A percentile compares a stretch with the other conserved stretches of the same genome.
Evolutionary conservation across 2,329 filamentous ascomycete species (phyloP).

Genomic region (Saccharata proteae): DNA sequence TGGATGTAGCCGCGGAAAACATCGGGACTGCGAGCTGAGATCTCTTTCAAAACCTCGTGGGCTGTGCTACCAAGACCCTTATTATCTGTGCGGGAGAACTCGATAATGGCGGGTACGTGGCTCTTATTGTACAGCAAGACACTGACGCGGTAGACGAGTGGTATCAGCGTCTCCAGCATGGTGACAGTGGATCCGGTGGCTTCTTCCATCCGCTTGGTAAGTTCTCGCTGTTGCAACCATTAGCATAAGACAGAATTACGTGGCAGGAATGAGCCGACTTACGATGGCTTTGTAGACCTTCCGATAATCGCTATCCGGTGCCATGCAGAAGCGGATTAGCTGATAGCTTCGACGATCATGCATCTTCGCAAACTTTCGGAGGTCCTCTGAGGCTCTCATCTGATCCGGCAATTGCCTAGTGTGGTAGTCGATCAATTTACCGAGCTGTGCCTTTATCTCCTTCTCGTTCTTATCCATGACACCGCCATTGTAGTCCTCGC

Average conservation of each 20-base stretch:
- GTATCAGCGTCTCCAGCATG: constrained; percentile 67
- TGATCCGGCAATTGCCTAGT: constrained; percentile 66
- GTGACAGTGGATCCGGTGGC: constrained; percentile 45
- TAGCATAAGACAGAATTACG: background rate
- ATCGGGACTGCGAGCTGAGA: constrained; percentile 77
- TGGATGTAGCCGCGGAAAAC: constrained; percentile 88
- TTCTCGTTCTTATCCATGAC: constrained; percentile 60
- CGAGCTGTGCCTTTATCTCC: constrained; percentile 57
- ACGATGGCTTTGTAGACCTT: constrained; percentile 74
- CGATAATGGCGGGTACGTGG: constrained; percentile 81
- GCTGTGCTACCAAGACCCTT: constrained; percentile 65
- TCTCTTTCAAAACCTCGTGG: constrained; percentile 82
- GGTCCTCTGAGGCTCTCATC: constrained; percentile 57
- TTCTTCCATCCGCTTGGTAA: constrained; percentile 67
- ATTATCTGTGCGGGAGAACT: constrained; percentile 73
- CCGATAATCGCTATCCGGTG: constrained; percentile 78
- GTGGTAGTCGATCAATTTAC: constrained; percentile 60
- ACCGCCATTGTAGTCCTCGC: constrained; percentile 81
- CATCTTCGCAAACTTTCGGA: constrained; percentile 81
- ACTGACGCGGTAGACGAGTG: constrained; percentile 71
- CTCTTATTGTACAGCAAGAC: constrained; percentile 88
- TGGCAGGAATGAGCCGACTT: constrained; percentile 10
- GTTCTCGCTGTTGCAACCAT: constrained; percentile 48
- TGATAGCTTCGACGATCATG: constrained; percentile 87
- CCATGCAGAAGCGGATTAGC: constrained; percentile 74